Percentiles rank a stretch among this genome's conserved stretches.
Evolutionary conservation across 495 filamentous ascomycete species (phyloP).

Genomic region (Cairneyella variabilis): DNA sequence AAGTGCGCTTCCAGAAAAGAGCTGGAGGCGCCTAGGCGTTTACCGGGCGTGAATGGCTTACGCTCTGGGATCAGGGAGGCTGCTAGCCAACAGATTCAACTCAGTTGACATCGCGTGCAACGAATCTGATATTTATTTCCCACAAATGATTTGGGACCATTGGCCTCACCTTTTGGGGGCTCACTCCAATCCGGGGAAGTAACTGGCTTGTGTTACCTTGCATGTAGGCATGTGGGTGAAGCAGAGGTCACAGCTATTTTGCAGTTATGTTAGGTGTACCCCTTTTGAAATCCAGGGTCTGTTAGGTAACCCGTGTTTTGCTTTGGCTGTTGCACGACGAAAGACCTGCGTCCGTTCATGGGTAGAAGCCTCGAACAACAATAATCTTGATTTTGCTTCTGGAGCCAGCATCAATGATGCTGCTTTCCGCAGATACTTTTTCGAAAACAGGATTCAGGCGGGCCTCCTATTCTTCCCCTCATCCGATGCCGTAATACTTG

Average conservation of each 20-base stretch:
- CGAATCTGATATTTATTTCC: conserved; percentile 1
- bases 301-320: not conserved
- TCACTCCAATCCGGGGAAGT: conserved; percentile 14
- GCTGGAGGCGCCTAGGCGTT: not conserved
- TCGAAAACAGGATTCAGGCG: conserved; percentile 3
- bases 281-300: not conserved
- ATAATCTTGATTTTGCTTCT: conserved; percentile 2
- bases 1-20: conserved; percentile 9
- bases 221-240: not conserved
- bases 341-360: not conserved
- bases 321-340: not conserved
- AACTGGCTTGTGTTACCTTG: not conserved
- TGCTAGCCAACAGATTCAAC: conserved; percentile 21
- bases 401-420: not conserved
- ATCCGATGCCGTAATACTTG: not conserved
- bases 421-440: not conserved
- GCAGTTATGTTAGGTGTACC: not conserved
- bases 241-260: not conserved
- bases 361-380: not conserved
- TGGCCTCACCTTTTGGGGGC: not conserved
- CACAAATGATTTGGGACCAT: conserved; percentile 2
- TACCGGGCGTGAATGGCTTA: not conserved
- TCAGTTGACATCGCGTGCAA: conserved; percentile 20
- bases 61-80: not conserved
- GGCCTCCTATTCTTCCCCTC: not conserved